Evolutionary conservation across 331 rosid species (phyloP), one percentile per base, ranked within the genome.

Genomic region (Malus hybrid): DNA sequence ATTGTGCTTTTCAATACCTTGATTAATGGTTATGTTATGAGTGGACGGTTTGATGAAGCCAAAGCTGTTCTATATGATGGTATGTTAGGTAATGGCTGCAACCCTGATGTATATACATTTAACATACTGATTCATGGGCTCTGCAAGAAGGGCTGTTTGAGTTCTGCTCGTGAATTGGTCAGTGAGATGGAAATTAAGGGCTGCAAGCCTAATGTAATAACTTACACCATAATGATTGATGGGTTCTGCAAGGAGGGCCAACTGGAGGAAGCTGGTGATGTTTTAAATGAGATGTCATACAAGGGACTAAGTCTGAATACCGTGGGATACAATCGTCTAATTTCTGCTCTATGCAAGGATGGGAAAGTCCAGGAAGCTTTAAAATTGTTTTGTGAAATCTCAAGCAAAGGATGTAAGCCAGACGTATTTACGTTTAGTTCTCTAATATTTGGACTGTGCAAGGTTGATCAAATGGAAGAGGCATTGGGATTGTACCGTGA

Each of bases 361-460:
- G 87, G 86, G 70, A 86, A 84, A 78, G 83, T 90, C 69, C 78
- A 85, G 65, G 89, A 84, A 71, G 97, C 98, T 67, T 69, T 85
- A 65, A 77, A 82, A 42, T 69, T 90, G 87, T 76, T 86, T 72
- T 55, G 70, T 59, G 93, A 88, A 81, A 91, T 93, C 90, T 65
- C 88, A 27, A 78, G 77, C 77, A 85, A 86, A 76, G 96, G 94
- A 79, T 90, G 96, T 83, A 91, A 87, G 86, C 96, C 95, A 1
- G 97, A 93, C 76, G 70, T 83, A 70, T 88, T 83, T 82, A 91
- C 98, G 42, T 91, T 83, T 73, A 93, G 88, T 82, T 87, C 98
- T 63, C 72, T 91, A 73, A 91, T 93, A 79, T 70, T 72, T 80
- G 98, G 96, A 69, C 83, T 93, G 22, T 91, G 94, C 86, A 82